Base-by-base conservation (phyloP, 352 stramenopile species). In the Phytopythium cucurbitacearum region DNA sequence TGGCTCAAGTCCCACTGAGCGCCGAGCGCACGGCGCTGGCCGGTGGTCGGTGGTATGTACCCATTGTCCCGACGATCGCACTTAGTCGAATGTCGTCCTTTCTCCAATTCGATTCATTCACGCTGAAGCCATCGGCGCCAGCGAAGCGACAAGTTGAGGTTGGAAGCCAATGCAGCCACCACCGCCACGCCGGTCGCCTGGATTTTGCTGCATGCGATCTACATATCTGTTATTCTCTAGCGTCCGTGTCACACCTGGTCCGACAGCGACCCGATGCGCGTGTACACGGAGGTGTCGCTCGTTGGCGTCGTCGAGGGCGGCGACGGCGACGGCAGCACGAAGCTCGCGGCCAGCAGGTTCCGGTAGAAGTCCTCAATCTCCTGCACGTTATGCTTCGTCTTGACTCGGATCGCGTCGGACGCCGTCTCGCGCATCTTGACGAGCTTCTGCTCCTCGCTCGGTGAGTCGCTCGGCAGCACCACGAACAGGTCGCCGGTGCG, bases 391-490 rank as follows among this genome's bases (percentile, higher is more conserved):
- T 51, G 35, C 3, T 41, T 33, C 13, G 55, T 40, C 8, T 60
- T 39, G 34, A 51, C 51, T n/a, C 36, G 47, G 47, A 46, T 28
- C 44, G 40, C 39, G 21, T 33, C 55, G 32, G 35, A 42, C 34
- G 33, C 59, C 53, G 42, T 65, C 40, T 34, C 43, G 52, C 12
- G 53, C 49, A 38, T 51, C 43, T 40, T 53, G 21, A 10, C 37
- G 39, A 39, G 3, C 40, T 50, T 50, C 10, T 50, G 32, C 28
- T 50, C 44, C 13, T 67, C 60, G 0, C 39, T 56, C 2, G 55
- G 55, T 34, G 60, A 67, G 28, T 67, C 60, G 34, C 21, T 45
- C 11, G 60, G 60, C 21, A 67, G 50, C 10, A 59, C 41, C n/a
- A 67, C 55, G 36, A 53, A 67, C 38, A 63, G 45, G 16, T 59